phyloP scores from a whole-genome alignment of 2,329 filamentous ascomycete species.

The Monosporascus cannonballus region DNA sequence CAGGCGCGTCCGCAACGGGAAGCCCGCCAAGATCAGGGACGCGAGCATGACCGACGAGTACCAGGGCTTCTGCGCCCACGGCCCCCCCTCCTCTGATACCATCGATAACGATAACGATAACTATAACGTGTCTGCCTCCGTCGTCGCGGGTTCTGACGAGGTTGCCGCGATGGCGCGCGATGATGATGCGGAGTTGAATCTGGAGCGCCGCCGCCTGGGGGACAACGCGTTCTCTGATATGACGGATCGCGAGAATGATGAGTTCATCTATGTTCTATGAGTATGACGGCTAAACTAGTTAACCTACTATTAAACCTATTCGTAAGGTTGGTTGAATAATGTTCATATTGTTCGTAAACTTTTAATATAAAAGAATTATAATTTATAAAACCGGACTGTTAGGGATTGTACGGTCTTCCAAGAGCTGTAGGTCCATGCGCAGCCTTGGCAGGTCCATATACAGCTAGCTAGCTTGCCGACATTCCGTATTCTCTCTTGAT shows the following conservation, averaged over 20 bases:
- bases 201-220: slow-evolving; percentile 29
- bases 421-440: no score
- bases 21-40: slow-evolving; percentile 53
- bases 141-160: neutral
- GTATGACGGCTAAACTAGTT: no score
- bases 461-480: no score
- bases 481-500: no score
- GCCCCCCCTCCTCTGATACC: slow-evolving; percentile 41
- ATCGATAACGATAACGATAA: slow-evolving; percentile 25
- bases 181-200: neutral
- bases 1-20: slow-evolving; percentile 52
- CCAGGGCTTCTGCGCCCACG: slow-evolving; percentile 37
- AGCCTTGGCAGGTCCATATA: no score
- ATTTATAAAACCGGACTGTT: no score
- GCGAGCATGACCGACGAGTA: slow-evolving; percentile 53
- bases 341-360: no score
- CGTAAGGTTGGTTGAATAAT: no score
- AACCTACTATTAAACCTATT: no score
- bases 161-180: no score
- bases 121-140: slow-evolving; percentile 6
- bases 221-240: slow-evolving; percentile 50
- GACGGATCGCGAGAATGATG: slow-evolving; percentile 62
- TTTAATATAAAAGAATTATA: no score
- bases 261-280: slow-evolving; percentile 43
- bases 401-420: no score